Percentiles rank a stretch among this genome's conserved stretches.
Conservation (phyloP, 2,329 filamentous ascomycete genomes). For the Pseudogymnoascus sp. region DNA sequence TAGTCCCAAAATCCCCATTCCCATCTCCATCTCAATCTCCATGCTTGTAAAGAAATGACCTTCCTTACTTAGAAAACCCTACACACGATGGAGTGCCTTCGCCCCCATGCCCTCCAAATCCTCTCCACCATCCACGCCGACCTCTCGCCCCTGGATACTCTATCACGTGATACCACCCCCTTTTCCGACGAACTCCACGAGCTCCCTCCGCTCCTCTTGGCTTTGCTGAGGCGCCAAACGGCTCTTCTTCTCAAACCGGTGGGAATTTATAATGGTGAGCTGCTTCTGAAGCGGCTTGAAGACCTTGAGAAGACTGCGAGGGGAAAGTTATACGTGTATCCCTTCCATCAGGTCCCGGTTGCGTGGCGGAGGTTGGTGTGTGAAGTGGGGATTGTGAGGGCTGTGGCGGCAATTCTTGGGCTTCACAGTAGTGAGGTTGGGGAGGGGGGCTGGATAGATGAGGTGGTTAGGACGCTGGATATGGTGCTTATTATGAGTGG, state of each 20-base stretch:
- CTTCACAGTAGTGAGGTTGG: neutral
- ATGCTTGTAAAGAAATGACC: neutral
- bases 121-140: neutral
- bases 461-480: constrained; percentile 23
- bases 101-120: neutral
- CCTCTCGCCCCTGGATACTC: neutral
- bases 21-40: neutral
- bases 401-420: constrained; percentile 23
- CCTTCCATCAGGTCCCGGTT: constrained; percentile 56
- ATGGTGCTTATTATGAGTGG: constrained; percentile 29
- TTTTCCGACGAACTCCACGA: neutral
- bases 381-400: constrained; percentile 60
- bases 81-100: neutral
- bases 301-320: constrained; percentile 54
- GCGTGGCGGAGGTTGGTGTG: constrained; percentile 67
- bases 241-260: neutral
- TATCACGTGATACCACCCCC: neutral
- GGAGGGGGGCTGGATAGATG: constrained; percentile 17
- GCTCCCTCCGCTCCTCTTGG: neutral
- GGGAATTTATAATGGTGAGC: neutral
- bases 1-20: neutral
- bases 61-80: neutral
- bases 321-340: constrained; percentile 61
- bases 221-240: neutral
- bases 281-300: constrained; percentile 35